A percentile compares a stretch with the other conserved stretches of the same genome.
These are phyloP conservation scores for Arthrinium phaeospermum DNA, from an alignment of 2,329 filamentous ascomycete species.

Conservation along the genomic window DNA sequence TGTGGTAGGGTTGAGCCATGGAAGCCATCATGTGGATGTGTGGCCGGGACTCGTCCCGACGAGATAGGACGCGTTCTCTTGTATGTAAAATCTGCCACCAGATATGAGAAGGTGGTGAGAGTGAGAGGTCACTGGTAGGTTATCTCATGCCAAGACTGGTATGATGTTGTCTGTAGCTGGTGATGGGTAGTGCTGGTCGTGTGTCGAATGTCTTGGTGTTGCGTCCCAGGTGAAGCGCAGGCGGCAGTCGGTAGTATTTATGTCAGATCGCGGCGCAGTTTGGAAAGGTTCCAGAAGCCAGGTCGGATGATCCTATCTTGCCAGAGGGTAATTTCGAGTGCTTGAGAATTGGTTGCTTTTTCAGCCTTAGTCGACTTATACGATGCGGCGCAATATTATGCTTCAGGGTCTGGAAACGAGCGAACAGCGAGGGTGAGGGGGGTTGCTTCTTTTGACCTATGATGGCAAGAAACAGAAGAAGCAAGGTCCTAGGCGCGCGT, in stretches of 20 bases:
- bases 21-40: constrained; percentile 32
- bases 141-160: constrained; percentile 22
- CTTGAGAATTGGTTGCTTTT: constrained; percentile 20
- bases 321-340: constrained; percentile 1
- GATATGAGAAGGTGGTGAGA: neutral
- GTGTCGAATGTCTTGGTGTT: constrained; percentile 10
- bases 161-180: neutral
- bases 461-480: constrained; percentile 12
- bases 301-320: constrained; percentile 11
- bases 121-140: neutral
- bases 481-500: constrained; percentile 9
- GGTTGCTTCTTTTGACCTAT: constrained; percentile 8
- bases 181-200: neutral
- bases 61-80: neutral
- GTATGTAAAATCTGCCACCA: neutral
- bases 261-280: constrained; percentile 16
- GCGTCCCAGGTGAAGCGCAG: neutral
- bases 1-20: constrained; percentile 37
- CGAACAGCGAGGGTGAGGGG: constrained; percentile 3
- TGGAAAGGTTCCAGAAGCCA: constrained; percentile 19
- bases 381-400: constrained; percentile 3
- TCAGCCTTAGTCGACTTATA: constrained; percentile 23
- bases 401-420: neutral
- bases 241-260: constrained; percentile 20
- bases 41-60: neutral